phyloP scores from a whole-genome alignment of 345 rosid genomes.

The Capsella bursapastoris region DNA sequence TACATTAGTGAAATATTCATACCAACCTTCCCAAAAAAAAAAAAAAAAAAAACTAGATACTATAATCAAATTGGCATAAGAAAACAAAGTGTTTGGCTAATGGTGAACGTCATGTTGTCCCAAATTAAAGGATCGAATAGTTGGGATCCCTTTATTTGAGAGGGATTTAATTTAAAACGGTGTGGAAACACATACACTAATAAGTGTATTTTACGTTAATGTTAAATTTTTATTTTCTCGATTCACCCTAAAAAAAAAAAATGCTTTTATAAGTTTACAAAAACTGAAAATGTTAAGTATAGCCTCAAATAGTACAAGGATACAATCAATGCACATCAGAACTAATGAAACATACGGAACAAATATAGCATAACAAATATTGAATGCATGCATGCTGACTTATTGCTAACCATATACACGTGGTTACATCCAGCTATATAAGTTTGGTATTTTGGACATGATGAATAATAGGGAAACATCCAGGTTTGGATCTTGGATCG shows the following conservation, averaged over 20 bases:
- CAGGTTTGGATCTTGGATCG: background rate
- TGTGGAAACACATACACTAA: no score
- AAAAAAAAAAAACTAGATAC: background rate
- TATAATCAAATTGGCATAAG: background rate
- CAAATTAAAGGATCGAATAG: background rate
- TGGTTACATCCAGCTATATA: no score
- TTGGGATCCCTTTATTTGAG: background rate
- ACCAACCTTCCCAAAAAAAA: background rate
- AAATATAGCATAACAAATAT: constrained; percentile 13
- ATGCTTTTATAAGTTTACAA: no score
- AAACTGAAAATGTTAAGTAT: background rate
- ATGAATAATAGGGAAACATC: background rate
- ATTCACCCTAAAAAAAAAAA: no score
- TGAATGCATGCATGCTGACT: constrained; percentile 1
- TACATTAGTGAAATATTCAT: background rate
- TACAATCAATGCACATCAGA: constrained; percentile 21
- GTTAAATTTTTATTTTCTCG: no score
- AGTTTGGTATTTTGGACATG: background rate
- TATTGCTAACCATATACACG: background rate
- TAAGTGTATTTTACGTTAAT: no score
- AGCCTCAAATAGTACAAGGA: constrained; percentile 6
- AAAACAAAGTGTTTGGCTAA: background rate
- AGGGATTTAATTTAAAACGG: no score
- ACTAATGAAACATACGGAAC: background rate
- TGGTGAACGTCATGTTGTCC: background rate